A percentile compares a stretch with the other conserved stretches of the same genome.
Conservation (phyloP, 768 basidiomycete species). For the Tremella fuciformis region DNA sequence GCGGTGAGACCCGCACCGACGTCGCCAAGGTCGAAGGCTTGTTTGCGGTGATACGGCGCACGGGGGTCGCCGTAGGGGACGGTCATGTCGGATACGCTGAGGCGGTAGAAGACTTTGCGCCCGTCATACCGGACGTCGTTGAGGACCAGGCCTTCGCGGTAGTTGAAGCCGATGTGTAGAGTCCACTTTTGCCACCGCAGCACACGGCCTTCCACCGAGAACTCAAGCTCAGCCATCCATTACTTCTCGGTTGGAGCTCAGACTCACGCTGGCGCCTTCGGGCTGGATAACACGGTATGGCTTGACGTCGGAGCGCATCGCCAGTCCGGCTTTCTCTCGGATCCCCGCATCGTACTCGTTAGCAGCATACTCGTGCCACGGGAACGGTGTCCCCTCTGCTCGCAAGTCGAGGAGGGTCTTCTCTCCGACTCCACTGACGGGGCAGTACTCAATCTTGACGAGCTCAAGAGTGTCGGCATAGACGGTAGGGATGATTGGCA, state of each 20-base stretch:
- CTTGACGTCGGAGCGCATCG: slow-evolving; percentile 9
- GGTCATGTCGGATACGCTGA: slow-evolving; percentile 37
- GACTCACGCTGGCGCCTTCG: slow-evolving; percentile 30
- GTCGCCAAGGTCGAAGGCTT: slow-evolving; percentile 44
- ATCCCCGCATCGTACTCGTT: slow-evolving; percentile 7
- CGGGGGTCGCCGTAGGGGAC: slow-evolving; percentile 43
- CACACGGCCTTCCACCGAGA: slow-evolving; percentile 71
- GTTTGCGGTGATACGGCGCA: slow-evolving; percentile 27
- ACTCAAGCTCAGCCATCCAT: slow-evolving; percentile 44
- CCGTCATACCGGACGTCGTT: slow-evolving; percentile 39
- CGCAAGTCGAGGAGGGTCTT: slow-evolving; percentile 42
- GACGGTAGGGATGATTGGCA: slow-evolving; percentile 18
- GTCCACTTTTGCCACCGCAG: slow-evolving; percentile 96
- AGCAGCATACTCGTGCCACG: neutral
- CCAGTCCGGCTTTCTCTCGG: neutral
- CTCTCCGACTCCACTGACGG: slow-evolving; percentile 20
- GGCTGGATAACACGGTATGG: slow-evolving; percentile 15
- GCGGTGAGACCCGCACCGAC: slow-evolving; percentile 32
- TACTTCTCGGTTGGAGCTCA: too few species aligned
- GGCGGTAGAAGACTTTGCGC: slow-evolving; percentile 30
- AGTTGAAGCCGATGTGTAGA: slow-evolving; percentile 23
- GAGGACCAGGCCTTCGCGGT: slow-evolving; percentile 34
- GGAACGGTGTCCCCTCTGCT: slow-evolving; percentile 58
- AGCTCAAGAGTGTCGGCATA: slow-evolving; percentile 30
- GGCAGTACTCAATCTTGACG: slow-evolving; percentile 35